Evolutionary conservation across 495 filamentous ascomycete species (phyloP), one percentile per base, ranked within the genome.

Genomic region (Neurospora hispaniola): DNA sequence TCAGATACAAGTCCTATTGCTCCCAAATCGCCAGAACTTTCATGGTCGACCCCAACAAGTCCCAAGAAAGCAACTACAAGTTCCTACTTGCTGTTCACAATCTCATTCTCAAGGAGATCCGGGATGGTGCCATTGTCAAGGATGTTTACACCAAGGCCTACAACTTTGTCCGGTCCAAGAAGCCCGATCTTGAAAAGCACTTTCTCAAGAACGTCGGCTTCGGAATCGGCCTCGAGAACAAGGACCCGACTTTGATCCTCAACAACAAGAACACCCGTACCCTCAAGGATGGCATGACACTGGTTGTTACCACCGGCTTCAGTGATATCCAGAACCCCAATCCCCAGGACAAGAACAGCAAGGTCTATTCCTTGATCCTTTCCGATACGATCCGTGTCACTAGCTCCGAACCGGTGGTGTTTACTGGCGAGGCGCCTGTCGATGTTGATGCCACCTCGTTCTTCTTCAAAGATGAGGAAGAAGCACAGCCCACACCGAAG

Each of bases 221-320:
- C 54, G 96, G 94, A 35, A 94, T 98, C 76, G 96, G 96, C 72
- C 94, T 98, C 54, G 96, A 99, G 84, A 90, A 90, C 69, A 89
- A 91, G 72, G 96, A 99, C 79, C 80, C 87, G 3, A 94, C 91
- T 5, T 86, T 98, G 72, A 78, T 94, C 5, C 85, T 99, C 40
- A 97, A 92, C 78, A 90, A 85, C 71, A 98, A 98, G 82, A 97
- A 92, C 79, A 88, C 84, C 35, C 86, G 94, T 16, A 86, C 89
- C 38, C 81, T 99, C 70, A 96, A 93, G 79, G 96, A 97, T 79
- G 96, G 96, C 75, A 99, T 98, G 96, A 98, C 96, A 5, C 86
- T 99, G 54, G 91, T 89, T 77, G 86, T 99, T 74, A 93, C 90
- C 10, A 91, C 94, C 46, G 94, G 96, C 2, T 91, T 99, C 81